Evolutionary conservation across 1,284 basidiomycete genomes (phyloP), one percentile per base, ranked within the genome.

Genomic region (Phlebopus sp.): DNA sequence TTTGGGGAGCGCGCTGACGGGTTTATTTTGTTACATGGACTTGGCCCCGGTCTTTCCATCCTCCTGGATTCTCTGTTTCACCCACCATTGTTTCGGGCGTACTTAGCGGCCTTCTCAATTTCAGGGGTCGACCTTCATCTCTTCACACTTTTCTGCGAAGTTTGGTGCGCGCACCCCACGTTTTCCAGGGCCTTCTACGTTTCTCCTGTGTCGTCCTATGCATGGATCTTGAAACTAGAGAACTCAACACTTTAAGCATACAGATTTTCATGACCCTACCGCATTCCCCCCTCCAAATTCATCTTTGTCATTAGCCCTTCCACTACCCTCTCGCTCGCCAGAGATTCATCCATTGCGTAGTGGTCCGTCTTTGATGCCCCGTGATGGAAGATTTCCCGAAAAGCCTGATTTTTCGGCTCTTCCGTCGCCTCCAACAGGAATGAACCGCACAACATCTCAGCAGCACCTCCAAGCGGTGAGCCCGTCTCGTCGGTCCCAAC

Each of bases 241-340:
- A 6, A 14, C 38, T 31, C 14, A 18, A 38, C 46, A 29, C 17
- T 19, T 34, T 37, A 23, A 39, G 34, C 19, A 38, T 19, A 17
- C 39, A 57, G 55, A 42, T 42, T 34, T 39, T 27, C 37, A 42
- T 46, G 40, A 34, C n/a, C 31, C 42, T 15, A 21, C 17, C 47
- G 35, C 37, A 5, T 13, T 35, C 23, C 17, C 35, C 29, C 32
- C 18, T 8, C 30, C 21, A 14, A 27, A 19, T 31, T 17, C 39
- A 19, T 39, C 48, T 27, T 46, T 21, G 23, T 37, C 46, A 15
- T n/a, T 50, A 14, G 39, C 27, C 10, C 25, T 36, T 3, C 32
- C 46, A 7, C 10, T 34, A 14, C 38, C 46, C 3, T 23, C 32
- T 11, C 34, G 27, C 14, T 32, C 37, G 32, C 23, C 34, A 21